These are phyloP conservation scores for Phialophora macrospora DNA, from an alignment of 2,329 filamentous ascomycete species.

Conservation along the genomic window DNA sequence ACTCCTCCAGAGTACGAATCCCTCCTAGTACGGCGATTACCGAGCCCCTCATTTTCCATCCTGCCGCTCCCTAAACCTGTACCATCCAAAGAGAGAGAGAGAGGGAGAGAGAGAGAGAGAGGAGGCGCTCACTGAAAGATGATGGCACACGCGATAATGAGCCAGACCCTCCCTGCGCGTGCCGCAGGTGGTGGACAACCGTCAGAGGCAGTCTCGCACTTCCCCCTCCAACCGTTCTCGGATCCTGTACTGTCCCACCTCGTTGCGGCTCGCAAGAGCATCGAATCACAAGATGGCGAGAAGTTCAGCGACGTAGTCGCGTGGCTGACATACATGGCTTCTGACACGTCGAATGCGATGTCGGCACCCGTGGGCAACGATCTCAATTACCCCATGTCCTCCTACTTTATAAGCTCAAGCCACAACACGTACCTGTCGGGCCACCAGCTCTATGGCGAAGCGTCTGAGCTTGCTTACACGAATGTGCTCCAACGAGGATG, in stretches of 20 bases:
- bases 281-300: slow-evolving; percentile 36
- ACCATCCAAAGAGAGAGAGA: background rate
- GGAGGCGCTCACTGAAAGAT: background rate
- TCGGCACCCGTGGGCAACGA: slow-evolving; percentile 61
- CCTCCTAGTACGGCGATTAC: background rate
- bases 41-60: background rate
- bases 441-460: slow-evolving; percentile 79
- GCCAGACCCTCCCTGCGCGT: slow-evolving; percentile 20
- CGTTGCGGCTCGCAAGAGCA: slow-evolving; percentile 44
- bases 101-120: background rate
- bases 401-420: slow-evolving; percentile 93
- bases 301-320: slow-evolving; percentile 32
- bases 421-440: slow-evolving; percentile 93
- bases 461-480: slow-evolving; percentile 77
- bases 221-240: slow-evolving; percentile 40
- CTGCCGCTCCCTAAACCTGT: background rate
- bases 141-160: slow-evolving; percentile 14
- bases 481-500: slow-evolving; percentile 77
- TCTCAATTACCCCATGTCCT: slow-evolving; percentile 71
- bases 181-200: slow-evolving; percentile 37
- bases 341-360: slow-evolving; percentile 50
- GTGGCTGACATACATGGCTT: slow-evolving; percentile 53
- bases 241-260: slow-evolving; percentile 44
- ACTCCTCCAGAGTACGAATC: background rate
- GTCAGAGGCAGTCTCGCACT: slow-evolving; percentile 23